phyloP scores from a whole-genome alignment of 441 rosid genomes.

The Biscutella auriculata region DNA sequence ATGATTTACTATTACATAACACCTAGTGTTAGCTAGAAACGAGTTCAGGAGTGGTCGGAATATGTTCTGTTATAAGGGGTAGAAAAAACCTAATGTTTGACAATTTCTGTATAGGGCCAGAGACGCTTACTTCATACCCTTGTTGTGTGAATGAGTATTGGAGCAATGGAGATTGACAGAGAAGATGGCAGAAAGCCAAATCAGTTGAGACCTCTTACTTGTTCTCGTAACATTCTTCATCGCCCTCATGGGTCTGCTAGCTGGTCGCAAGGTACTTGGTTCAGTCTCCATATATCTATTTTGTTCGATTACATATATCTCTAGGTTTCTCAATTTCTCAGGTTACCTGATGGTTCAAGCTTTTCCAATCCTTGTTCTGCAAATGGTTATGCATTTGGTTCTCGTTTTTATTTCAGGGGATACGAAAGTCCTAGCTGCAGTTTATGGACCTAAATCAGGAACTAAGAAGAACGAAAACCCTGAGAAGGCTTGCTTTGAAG shows the following conservation, averaged over 20 bases:
- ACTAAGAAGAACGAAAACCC: slow-evolving; percentile 83
- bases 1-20: too few species aligned
- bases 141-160: neutral
- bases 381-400: neutral
- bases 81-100: too few species aligned
- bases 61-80: too few species aligned
- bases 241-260: slow-evolving; percentile 96
- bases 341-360: too few species aligned
- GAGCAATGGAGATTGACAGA: slow-evolving; percentile 53
- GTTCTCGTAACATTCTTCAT: slow-evolving; percentile 64
- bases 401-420: slow-evolving; percentile 34
- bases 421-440: slow-evolving; percentile 78
- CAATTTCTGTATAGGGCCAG: neutral
- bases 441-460: slow-evolving; percentile 89
- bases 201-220: slow-evolving; percentile 69
- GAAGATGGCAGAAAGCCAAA: slow-evolving; percentile 59
- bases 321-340: neutral
- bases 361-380: too few species aligned
- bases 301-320: neutral
- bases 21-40: neutral
- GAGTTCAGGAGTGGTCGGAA: too few species aligned
- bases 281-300: neutral
- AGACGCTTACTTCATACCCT: neutral
- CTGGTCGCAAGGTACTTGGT: slow-evolving; percentile 69
- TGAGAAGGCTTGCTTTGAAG: slow-evolving; percentile 83